phyloP scores from a whole-genome alignment of 2,329 filamentous ascomycete genomes.

The Claviceps spartinae region DNA sequence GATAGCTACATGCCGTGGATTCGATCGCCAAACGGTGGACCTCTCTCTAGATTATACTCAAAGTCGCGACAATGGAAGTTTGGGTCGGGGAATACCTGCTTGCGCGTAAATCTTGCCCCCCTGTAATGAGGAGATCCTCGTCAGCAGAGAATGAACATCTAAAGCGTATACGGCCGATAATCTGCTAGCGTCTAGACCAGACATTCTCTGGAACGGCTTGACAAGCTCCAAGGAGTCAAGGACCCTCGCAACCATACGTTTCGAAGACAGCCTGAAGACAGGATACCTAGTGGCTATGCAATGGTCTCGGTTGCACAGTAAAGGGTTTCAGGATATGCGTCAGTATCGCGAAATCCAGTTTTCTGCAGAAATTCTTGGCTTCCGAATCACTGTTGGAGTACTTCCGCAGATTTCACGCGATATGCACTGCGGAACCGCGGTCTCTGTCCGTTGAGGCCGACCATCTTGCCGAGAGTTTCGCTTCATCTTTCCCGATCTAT shows the following conservation, averaged over 20 bases:
- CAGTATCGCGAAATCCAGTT: neutral
- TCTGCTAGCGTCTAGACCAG: neutral
- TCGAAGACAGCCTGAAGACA: neutral
- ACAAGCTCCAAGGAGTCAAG: neutral
- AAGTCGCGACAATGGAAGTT: neutral
- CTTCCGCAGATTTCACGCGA: neutral
- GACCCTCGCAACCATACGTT: neutral
- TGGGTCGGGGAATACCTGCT: neutral
- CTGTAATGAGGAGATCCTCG: neutral
- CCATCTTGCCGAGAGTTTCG: conserved; percentile 22
- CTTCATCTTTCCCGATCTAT: conserved; percentile 23
- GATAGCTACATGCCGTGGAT: conserved; percentile 1
- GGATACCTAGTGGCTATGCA: neutral
- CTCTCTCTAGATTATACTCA: neutral
- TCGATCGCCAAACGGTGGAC: neutral
- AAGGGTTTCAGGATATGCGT: conserved; percentile 6
- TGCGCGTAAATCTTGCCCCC: too few species aligned
- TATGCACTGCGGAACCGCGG: neutral
- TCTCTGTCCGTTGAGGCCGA: conserved; percentile 1
- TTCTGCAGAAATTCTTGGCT: neutral
- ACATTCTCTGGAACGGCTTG: neutral
- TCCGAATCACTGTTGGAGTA: neutral
- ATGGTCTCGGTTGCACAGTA: conserved; percentile 1
- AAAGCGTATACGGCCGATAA: neutral
- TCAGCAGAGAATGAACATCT: neutral